A percentile compares a stretch with the other conserved stretches of the same genome.
phyloP scores from a whole-genome alignment of 768 basidiomycete species.

The Boletus rubescentipes region DNA sequence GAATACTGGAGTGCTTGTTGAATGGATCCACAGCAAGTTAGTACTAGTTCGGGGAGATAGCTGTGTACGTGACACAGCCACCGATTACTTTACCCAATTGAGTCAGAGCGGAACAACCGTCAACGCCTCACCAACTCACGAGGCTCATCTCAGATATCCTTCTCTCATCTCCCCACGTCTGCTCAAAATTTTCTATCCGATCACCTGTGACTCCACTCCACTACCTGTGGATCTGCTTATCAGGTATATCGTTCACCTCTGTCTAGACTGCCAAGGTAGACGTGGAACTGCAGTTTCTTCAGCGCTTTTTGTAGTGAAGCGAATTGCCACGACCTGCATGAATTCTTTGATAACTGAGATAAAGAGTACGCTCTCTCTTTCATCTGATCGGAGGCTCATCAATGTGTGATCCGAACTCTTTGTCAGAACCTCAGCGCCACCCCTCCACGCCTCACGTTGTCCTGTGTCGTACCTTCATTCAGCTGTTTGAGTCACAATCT shows the following conservation, averaged over 20 bases:
- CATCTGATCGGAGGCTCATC: background rate
- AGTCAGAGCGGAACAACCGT: background rate
- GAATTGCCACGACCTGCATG: slow-evolving; percentile 7
- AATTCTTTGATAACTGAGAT: background rate
- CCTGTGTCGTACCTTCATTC: slow-evolving; percentile 6
- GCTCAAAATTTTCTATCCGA: background rate
- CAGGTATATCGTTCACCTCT: background rate
- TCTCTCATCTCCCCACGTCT: slow-evolving; percentile 19
- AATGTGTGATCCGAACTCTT: slow-evolving; percentile 4
- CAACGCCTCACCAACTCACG: slow-evolving; percentile 3
- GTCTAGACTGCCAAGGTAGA: background rate
- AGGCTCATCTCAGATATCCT: slow-evolving; percentile 13
- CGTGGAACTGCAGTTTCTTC: background rate
- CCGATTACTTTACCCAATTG: slow-evolving; percentile 16
- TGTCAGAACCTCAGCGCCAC: slow-evolving; percentile 5
- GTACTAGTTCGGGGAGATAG: too few relatives aligned
- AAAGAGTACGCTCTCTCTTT: slow-evolving; percentile 2
- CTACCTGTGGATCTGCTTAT: slow-evolving; percentile 13
- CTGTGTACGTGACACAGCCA: too few relatives aligned
- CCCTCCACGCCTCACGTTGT: slow-evolving; percentile 1
- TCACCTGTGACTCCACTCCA: slow-evolving; percentile 16
- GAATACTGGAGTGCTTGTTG: too few relatives aligned
- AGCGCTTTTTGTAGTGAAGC: background rate
- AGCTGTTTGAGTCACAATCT: slow-evolving; percentile 16
- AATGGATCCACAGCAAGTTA: background rate